These are phyloP conservation scores for Oidiodendron maius DNA, from an alignment of 495 filamentous ascomycete species.

Conservation along the genomic window DNA sequence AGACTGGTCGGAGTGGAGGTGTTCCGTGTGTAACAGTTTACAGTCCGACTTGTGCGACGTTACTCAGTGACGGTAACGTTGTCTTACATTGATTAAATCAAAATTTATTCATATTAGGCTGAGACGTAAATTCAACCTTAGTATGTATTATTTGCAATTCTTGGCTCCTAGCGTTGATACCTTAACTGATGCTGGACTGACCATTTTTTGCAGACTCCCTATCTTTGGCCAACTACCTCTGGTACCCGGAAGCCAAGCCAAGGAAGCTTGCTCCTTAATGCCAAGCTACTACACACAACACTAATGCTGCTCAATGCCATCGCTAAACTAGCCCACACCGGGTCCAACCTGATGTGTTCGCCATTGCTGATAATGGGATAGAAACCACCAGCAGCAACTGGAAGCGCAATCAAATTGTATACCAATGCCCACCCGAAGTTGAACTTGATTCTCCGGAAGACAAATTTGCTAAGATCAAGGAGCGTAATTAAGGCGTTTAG, in stretches of 20 bases:
- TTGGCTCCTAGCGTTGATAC: too few species aligned
- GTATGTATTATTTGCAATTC: too few species aligned
- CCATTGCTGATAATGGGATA: slow-evolving; percentile 58
- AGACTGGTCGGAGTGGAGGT: too few species aligned
- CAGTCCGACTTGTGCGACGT: too few species aligned
- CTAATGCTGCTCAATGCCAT: slow-evolving; percentile 83
- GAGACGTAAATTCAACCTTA: too few species aligned
- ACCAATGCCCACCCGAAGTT: slow-evolving; percentile 87
- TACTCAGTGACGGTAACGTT: too few species aligned
- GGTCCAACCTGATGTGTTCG: slow-evolving; percentile 53
- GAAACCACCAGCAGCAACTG: slow-evolving; percentile 73
- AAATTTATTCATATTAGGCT: too few species aligned
- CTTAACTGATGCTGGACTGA: too few species aligned
- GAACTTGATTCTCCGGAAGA: slow-evolving; percentile 74
- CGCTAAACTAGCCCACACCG: slow-evolving; percentile 76
- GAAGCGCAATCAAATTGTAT: slow-evolving; percentile 71
- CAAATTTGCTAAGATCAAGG: slow-evolving; percentile 58
- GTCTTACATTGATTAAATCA: too few species aligned
- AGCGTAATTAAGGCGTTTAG: slow-evolving; percentile 64
- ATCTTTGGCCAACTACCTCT: slow-evolving; percentile 7
- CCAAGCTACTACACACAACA: slow-evolving; percentile 64
- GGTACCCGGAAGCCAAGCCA: slow-evolving; percentile 38
- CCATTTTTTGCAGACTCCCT: too few species aligned
- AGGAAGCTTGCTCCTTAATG: slow-evolving; percentile 44
- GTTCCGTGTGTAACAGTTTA: too few species aligned